Evolutionary conservation across 1,284 basidiomycete genomes (phyloP).

Genomic region (Ceratobasidium papillatum): DNA sequence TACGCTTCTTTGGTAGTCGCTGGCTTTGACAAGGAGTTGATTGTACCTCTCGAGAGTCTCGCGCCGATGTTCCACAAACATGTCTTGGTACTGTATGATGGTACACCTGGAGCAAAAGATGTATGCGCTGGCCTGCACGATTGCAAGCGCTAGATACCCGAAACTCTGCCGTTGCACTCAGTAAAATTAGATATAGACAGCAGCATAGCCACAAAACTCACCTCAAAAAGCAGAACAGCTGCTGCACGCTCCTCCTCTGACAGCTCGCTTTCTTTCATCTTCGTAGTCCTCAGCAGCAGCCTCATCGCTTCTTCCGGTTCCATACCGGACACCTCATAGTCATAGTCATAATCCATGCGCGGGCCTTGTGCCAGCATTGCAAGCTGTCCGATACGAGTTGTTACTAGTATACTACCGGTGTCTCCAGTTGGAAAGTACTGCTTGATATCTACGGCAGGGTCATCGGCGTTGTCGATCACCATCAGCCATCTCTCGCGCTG

Average conservation of each 20-base stretch:
- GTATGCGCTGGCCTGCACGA: not conserved
- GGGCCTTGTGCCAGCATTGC: not conserved
- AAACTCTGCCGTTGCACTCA: not conserved
- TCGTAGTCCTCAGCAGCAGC: not conserved
- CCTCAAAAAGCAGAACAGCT: not conserved
- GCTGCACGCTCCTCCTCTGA: not conserved
- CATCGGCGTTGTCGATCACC: not conserved
- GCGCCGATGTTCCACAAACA: not conserved
- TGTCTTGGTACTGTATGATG: not conserved
- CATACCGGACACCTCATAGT: not conserved
- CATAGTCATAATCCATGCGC: too few species aligned
- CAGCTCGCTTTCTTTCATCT: not conserved
- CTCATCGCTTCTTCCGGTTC: not conserved
- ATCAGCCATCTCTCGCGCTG: too few species aligned
- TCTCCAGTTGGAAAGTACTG: not conserved
- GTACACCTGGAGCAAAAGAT: not conserved
- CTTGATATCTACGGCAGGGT: not conserved
- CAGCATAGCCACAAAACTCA: too few species aligned
- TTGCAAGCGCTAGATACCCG: not conserved
- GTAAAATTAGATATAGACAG: too few species aligned
- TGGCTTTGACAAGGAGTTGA: not conserved
- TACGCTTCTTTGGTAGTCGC: not conserved
- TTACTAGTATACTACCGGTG: not conserved
- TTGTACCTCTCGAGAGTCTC: not conserved
- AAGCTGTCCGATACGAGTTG: not conserved